These are phyloP conservation scores for Fusarium siculi DNA, from an alignment of 2,329 filamentous ascomycete species.

Conservation along the genomic window DNA sequence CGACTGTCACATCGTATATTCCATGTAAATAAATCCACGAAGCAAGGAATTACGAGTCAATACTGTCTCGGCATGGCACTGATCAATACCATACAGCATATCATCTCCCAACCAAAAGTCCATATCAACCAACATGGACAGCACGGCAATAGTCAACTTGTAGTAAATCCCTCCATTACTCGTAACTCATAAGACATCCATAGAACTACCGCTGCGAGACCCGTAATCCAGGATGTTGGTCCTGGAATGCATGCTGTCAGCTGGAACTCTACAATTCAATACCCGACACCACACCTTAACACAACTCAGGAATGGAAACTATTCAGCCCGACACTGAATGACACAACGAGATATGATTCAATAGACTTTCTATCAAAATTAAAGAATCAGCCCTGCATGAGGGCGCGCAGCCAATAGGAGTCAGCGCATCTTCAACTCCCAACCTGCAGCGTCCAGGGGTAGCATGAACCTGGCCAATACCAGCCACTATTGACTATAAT, in stretches of 20 bases:
- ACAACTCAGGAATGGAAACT: slow-evolving; percentile 24
- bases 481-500: background rate
- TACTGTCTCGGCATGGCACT: background rate
- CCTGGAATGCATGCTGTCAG: slow-evolving; percentile 18
- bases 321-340: slow-evolving; percentile 1
- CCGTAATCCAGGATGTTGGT: slow-evolving; percentile 21
- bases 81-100: background rate
- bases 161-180: background rate
- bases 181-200: slow-evolving; percentile 14
- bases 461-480: slow-evolving; percentile 13
- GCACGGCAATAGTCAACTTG: background rate
- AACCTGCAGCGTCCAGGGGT: slow-evolving; percentile 30
- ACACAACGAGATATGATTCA: slow-evolving; percentile 7
- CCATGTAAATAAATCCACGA: background rate
- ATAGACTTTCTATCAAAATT: background rate
- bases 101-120: background rate
- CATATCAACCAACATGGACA: background rate
- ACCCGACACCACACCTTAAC: slow-evolving; percentile 14
- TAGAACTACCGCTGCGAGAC: background rate
- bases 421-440: slow-evolving; percentile 2
- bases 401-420: background rate
- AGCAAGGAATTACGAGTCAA: background rate
- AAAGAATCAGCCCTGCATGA: background rate
- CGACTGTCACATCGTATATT: background rate
- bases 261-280: background rate